phyloP scores from a whole-genome alignment of 2,329 filamentous ascomycete species.

The Akanthomyces lecanii region DNA sequence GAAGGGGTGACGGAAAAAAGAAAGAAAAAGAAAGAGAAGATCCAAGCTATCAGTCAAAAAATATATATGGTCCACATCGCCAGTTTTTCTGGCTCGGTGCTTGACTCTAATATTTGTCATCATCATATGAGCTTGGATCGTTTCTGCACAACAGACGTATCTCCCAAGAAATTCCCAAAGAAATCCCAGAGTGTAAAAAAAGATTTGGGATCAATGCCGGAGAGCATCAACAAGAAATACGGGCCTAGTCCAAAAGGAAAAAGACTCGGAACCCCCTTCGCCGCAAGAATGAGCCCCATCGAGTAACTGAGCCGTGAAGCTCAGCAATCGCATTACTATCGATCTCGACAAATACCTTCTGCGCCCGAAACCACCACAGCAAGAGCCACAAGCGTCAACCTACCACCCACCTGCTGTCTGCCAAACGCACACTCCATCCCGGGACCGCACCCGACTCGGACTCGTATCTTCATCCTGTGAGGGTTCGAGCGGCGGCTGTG shows the following conservation, averaged over 20 bases:
- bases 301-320: constrained; percentile 70
- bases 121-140: constrained; percentile 22
- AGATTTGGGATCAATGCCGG: constrained; percentile 18
- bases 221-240: constrained; percentile 15
- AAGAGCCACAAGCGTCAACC: constrained; percentile 46
- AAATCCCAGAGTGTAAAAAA: constrained; percentile 22
- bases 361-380: constrained; percentile 42
- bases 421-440: constrained; percentile 26
- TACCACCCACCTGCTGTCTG: constrained; percentile 34
- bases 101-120: constrained; percentile 25
- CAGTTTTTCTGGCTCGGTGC: constrained; percentile 21
- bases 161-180: constrained; percentile 18
- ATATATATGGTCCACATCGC: constrained; percentile 18
- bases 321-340: constrained; percentile 98
- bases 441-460: constrained; percentile 45
- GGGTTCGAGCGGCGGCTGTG: constrained; percentile 38
- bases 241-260: neutral
- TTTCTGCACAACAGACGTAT: constrained; percentile 7
- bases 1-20: no score
- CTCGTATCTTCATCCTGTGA: constrained; percentile 85
- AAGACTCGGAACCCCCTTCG: constrained; percentile 65
- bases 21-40: neutral
- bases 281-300: constrained; percentile 99
- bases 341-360: constrained; percentile 80
- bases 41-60: constrained; percentile 17